phyloP scores from a whole-genome alignment of 495 filamentous ascomycete genomes.

The Zalerion maritima region DNA sequence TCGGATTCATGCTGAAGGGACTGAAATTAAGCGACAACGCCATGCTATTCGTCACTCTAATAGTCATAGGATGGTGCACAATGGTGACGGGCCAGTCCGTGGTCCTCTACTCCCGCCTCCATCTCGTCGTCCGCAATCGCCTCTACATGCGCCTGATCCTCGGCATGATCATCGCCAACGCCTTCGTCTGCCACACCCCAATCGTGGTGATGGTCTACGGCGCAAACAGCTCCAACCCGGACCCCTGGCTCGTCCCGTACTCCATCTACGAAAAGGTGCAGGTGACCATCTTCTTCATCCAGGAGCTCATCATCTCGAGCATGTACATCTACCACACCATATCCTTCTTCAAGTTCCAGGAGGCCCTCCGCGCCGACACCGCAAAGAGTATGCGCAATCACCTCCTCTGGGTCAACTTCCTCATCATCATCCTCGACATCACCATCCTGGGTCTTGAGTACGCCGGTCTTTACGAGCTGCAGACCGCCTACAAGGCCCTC shows the following conservation, averaged over 20 bases:
- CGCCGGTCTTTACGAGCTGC: conserved; percentile 38
- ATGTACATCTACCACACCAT: conserved; percentile 46
- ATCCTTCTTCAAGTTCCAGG: conserved; percentile 27
- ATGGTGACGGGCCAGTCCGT: conserved; percentile 56
- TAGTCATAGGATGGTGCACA: conserved; percentile 42
- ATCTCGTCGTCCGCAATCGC: conserved; percentile 40
- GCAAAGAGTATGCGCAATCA: conserved; percentile 42
- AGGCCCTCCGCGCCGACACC: conserved; percentile 20
- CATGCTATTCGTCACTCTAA: conserved; percentile 28
- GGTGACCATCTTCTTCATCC: conserved; percentile 46
- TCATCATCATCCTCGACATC: conserved; percentile 28
- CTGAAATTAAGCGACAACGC: conserved; percentile 29
- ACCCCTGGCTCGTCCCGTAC: conserved; percentile 26
- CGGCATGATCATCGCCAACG: conserved; percentile 44
- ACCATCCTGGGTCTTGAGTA: conserved; percentile 43
- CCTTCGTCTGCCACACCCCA: conserved; percentile 37
- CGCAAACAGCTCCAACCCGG: conserved; percentile 27
- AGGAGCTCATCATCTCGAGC: conserved; percentile 45
- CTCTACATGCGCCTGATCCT: conserved; percentile 35
- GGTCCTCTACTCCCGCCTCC: conserved; percentile 54
- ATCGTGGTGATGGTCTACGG: conserved; percentile 44
- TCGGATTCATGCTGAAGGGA: conserved; percentile 49
- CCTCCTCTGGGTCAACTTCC: conserved; percentile 42
- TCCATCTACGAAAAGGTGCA: conserved; percentile 49
- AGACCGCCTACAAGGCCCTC: conserved; percentile 44